phyloP scores from a whole-genome alignment of 129 eudicot genomes.

The Solidago caesia region DNA sequence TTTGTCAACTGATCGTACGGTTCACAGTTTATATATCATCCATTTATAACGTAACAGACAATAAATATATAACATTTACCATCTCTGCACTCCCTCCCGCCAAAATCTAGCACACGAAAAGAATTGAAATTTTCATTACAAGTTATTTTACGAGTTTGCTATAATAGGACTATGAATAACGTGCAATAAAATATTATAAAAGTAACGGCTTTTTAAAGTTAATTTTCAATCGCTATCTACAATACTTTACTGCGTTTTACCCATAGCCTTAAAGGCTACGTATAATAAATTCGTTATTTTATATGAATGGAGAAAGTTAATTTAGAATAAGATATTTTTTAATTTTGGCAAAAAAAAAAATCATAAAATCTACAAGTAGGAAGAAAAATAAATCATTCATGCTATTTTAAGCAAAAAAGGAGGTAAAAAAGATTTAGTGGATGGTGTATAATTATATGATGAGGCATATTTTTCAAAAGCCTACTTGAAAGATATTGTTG shows the following conservation, averaged over 20 bases:
- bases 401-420: neutral
- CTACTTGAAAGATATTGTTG: neutral
- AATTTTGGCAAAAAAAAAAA: neutral
- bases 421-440: neutral
- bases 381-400: neutral
- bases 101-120: slow-evolving; percentile 21
- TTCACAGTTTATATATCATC: neutral
- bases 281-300: too few relatives aligned
- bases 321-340: too few relatives aligned
- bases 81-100: slow-evolving; percentile 26
- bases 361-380: neutral
- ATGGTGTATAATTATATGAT: neutral
- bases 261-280: too few relatives aligned
- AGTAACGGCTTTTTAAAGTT: too few relatives aligned
- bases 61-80: slow-evolving; percentile 30
- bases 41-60: slow-evolving; percentile 32
- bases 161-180: neutral
- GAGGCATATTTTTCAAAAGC: neutral
- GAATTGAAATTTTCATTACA: neutral
- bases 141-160: neutral
- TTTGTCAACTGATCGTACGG: slow-evolving; percentile 30
- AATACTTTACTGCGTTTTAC: too few relatives aligned
- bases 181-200: too few relatives aligned
- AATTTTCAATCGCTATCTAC: too few relatives aligned
- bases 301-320: too few relatives aligned